phyloP scores from a whole-genome alignment of 257 asterid species.

The Dorcoceras hygrometricum region DNA sequence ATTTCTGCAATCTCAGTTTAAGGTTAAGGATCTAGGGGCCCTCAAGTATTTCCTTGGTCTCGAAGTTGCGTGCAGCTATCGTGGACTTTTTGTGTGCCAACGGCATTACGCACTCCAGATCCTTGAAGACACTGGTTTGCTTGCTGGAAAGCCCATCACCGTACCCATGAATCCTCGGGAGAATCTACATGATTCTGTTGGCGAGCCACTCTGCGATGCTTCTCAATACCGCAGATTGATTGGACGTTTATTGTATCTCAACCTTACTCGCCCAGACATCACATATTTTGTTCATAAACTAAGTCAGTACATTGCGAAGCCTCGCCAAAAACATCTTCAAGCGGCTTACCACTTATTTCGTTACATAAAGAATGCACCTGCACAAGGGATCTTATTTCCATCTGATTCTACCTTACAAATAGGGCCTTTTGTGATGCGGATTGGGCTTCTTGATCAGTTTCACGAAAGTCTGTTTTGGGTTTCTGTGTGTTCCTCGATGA shows the following conservation, averaged over 20 bases:
- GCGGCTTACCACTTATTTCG: neutral
- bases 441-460: conserved; percentile 2
- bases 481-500: neutral
- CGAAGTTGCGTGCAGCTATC: neutral
- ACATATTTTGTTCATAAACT: neutral
- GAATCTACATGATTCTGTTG: accelerated
- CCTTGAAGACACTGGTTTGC: neutral
- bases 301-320: neutral
- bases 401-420: accelerated
- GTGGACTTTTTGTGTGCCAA: no score
- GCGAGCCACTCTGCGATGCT: neutral
- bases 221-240: neutral
- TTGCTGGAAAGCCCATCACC: neutral
- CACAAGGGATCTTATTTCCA: neutral
- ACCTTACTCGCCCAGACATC: neutral
- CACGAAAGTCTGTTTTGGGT: neutral
- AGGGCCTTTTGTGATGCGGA: neutral
- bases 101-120: neutral
- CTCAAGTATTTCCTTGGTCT: neutral
- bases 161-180: neutral
- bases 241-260: neutral
- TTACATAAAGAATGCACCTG: neutral
- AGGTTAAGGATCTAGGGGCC: neutral
- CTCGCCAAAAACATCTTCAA: neutral
- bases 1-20: neutral